Conservation (phyloP, 2,329 filamentous ascomycete species). For the Nectriaceae sp. region DNA sequence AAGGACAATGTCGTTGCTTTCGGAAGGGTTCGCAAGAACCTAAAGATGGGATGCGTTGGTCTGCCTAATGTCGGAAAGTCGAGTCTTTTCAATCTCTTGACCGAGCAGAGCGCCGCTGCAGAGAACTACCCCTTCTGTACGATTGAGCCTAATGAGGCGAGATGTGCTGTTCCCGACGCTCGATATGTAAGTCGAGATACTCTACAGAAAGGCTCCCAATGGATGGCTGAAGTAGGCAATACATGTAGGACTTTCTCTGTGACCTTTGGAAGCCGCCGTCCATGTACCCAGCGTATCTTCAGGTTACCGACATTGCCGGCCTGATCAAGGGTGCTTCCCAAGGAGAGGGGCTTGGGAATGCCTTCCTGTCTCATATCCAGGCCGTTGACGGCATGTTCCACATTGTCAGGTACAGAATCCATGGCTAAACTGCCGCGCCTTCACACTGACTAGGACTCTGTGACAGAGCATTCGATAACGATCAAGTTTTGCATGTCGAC, state of each 20-base stretch:
- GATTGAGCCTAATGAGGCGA: slow-evolving; percentile 48
- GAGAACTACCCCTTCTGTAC: slow-evolving; percentile 50
- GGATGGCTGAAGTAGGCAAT: slow-evolving; percentile 8
- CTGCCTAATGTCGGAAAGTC: slow-evolving; percentile 48
- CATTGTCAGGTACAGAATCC: slow-evolving; percentile 38
- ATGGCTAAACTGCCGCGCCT: neutral
- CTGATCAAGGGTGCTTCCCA: slow-evolving; percentile 47
- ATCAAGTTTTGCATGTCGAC: slow-evolving; percentile 48
- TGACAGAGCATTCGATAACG: slow-evolving; percentile 44
- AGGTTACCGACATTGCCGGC: slow-evolving; percentile 48
- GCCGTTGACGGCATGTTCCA: slow-evolving; percentile 49
- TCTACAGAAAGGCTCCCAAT: neutral
- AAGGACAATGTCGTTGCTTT: slow-evolving; percentile 48
- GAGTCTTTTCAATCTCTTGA: slow-evolving; percentile 48
- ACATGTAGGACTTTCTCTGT: slow-evolving; percentile 43
- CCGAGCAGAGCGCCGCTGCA: slow-evolving; percentile 46
- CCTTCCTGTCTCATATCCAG: slow-evolving; percentile 47
- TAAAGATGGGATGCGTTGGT: slow-evolving; percentile 50
- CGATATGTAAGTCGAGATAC: slow-evolving; percentile 40
- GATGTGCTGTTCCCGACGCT: slow-evolving; percentile 45
- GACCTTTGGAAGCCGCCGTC: slow-evolving; percentile 48
- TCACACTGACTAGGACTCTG: slow-evolving; percentile 4
- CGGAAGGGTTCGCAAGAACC: slow-evolving; percentile 44
- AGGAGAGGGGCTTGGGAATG: slow-evolving; percentile 47
- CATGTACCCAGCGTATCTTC: slow-evolving; percentile 46